Evolutionary conservation across 2,329 filamentous ascomycete genomes (phyloP).

Genomic region (Ascochyta koolunga): DNA sequence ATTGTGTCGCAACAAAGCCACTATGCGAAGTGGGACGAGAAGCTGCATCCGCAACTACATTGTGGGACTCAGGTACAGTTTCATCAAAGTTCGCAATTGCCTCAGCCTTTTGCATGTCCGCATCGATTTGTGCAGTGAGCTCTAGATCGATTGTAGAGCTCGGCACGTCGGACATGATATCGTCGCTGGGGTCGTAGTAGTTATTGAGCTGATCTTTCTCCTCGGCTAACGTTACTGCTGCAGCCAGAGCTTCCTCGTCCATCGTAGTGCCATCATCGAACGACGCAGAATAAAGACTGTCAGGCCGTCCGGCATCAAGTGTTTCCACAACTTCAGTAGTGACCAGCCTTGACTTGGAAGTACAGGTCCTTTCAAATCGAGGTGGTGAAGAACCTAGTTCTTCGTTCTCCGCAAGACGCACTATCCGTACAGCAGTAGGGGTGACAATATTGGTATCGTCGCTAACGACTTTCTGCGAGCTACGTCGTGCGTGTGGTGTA

Average conservation of each 20-base stretch:
- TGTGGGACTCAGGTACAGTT: constrained; percentile 25
- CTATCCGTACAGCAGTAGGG: constrained; percentile 35
- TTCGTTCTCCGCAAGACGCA: constrained; percentile 27
- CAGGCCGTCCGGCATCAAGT: constrained; percentile 28
- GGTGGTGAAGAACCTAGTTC: constrained; percentile 48
- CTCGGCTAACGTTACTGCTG: constrained; percentile 16
- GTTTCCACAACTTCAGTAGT: constrained; percentile 16
- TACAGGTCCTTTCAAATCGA: constrained; percentile 25
- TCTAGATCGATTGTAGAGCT: constrained; percentile 43
- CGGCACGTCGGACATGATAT: constrained; percentile 30
- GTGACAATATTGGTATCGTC: constrained; percentile 38
- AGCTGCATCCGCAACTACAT: constrained; percentile 31
- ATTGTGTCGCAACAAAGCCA: constrained; percentile 4
- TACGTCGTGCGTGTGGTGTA: constrained; percentile 41
- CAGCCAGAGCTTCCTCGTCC: constrained; percentile 33
- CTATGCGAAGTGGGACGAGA: constrained; percentile 20
- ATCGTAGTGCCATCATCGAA: constrained; percentile 44
- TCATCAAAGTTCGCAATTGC: constrained; percentile 8
- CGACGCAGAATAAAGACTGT: constrained; percentile 23
- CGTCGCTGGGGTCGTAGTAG: constrained; percentile 10
- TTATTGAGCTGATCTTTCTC: constrained; percentile 5
- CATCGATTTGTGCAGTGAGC: constrained; percentile 44
- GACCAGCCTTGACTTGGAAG: neutral
- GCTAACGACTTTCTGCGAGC: constrained; percentile 30
- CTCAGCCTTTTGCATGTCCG: constrained; percentile 36